These are phyloP conservation scores for Paragyromitra xinjiangensis DNA, from an alignment of 495 filamentous ascomycete genomes.

Conservation along the genomic window DNA sequence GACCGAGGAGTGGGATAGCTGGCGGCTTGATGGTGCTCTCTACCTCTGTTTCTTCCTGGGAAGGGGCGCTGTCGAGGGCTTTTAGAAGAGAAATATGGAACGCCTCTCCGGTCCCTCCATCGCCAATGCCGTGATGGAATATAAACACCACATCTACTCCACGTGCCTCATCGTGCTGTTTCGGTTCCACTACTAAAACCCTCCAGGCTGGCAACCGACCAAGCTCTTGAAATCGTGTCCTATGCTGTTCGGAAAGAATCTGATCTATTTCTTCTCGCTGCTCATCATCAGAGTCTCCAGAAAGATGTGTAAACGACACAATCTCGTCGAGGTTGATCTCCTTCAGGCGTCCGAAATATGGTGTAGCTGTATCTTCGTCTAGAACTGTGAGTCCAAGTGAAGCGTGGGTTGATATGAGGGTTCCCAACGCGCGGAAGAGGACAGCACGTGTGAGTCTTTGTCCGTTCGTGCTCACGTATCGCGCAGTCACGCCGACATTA, in stretches of 20 bases:
- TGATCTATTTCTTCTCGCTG: slow-evolving; percentile 60
- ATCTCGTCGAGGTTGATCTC: slow-evolving; percentile 60
- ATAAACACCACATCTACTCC: slow-evolving; percentile 42
- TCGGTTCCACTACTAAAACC: slow-evolving; percentile 47
- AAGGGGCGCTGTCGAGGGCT: slow-evolving; percentile 58
- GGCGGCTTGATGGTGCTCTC: slow-evolving; percentile 27
- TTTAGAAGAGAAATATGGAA: slow-evolving; percentile 59
- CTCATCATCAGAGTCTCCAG: slow-evolving; percentile 9
- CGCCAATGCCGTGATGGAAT: slow-evolving; percentile 45
- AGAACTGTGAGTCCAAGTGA: slow-evolving; percentile 61
- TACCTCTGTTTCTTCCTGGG: slow-evolving; percentile 50
- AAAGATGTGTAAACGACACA: slow-evolving; percentile 58
- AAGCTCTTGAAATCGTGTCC: slow-evolving; percentile 55
- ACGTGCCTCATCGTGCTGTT: background rate
- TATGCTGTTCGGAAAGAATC: slow-evolving; percentile 60
- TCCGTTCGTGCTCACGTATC: slow-evolving; percentile 58
- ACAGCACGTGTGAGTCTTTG: slow-evolving; percentile 57
- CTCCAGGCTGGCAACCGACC: slow-evolving; percentile 60
- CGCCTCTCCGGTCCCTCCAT: slow-evolving; percentile 33
- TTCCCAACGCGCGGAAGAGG: slow-evolving; percentile 60
- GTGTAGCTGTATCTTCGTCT: slow-evolving; percentile 60
- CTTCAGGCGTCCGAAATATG: slow-evolving; percentile 63
- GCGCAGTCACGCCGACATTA: slow-evolving; percentile 61
- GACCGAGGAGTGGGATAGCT: slow-evolving; percentile 10
- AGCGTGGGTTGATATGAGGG: slow-evolving; percentile 61